phyloP scores from a whole-genome alignment of 129 eudicot genomes.

The Heracleum sosnowskyi region DNA sequence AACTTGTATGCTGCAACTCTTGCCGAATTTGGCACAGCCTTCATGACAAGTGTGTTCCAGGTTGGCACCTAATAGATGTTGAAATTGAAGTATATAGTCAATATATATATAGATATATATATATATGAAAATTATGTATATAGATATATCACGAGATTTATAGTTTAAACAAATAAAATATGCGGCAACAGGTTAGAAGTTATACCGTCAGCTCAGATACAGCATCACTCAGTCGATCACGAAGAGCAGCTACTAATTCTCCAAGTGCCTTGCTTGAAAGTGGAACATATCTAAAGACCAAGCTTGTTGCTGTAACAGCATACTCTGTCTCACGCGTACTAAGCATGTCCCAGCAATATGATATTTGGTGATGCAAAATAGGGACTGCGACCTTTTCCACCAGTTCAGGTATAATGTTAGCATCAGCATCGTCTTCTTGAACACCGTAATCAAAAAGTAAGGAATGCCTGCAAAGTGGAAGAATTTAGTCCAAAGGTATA shows the following conservation, averaged over 20 bases:
- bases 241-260: constrained; percentile 50
- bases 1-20: constrained; percentile 76
- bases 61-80: constrained; percentile 59
- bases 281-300: constrained; percentile 62
- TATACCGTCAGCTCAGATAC: constrained; percentile 69
- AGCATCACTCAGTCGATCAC: constrained; percentile 71
- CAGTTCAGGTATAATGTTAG: constrained; percentile 69
- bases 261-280: constrained; percentile 63
- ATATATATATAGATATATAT: not conserved
- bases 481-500: not conserved
- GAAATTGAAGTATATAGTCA: not conserved
- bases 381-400: constrained; percentile 91
- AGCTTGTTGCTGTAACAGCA: constrained; percentile 66
- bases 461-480: constrained; percentile 54
- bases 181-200: not conserved
- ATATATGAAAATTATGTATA: not conserved
- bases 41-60: constrained; percentile 70
- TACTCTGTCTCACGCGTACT: constrained; percentile 73
- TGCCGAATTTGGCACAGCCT: constrained; percentile 86
- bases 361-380: constrained; percentile 61
- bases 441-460: constrained; percentile 61
- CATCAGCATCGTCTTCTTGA: constrained; percentile 71
- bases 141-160: not conserved
- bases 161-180: not conserved
- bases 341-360: constrained; percentile 79